Conservation (phyloP, 805 yeast genomes). For the Candida sakaeoensis region DNA sequence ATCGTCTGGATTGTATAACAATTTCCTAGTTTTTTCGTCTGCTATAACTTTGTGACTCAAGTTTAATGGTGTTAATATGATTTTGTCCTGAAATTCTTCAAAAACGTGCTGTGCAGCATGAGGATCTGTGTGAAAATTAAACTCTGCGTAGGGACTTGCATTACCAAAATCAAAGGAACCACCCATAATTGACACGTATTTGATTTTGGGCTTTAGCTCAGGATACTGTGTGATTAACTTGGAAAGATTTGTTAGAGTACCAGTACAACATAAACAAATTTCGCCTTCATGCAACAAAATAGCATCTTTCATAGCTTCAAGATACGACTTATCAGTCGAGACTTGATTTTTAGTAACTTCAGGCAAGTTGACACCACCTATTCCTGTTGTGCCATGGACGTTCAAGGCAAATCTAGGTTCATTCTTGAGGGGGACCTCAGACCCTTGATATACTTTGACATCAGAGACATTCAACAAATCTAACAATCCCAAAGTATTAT, state of each 20-base stretch:
- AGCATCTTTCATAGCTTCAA: constrained; percentile 40
- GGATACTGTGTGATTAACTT: constrained; percentile 54
- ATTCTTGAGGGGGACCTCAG: constrained; percentile 51
- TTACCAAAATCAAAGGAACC: constrained; percentile 58
- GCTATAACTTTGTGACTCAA: constrained; percentile 66
- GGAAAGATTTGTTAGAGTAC: constrained; percentile 73
- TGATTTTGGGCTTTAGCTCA: constrained; percentile 44
- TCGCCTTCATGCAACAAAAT: constrained; percentile 42
- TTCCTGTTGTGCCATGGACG: constrained; percentile 71
- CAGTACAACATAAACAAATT: constrained; percentile 67
- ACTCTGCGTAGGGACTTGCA: constrained; percentile 57
- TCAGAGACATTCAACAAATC: constrained; percentile 52
- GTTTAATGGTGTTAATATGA: constrained; percentile 61
- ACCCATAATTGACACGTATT: constrained; percentile 70
- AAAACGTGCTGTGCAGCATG: constrained; percentile 64
- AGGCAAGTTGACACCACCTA: constrained; percentile 69
- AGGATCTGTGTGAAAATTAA: constrained; percentile 74
- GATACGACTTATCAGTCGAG: constrained; percentile 21
- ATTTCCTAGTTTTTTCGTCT: constrained; percentile 17
- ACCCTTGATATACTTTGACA: constrained; percentile 68
- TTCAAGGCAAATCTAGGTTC: constrained; percentile 52
- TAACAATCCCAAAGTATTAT: constrained; percentile 62
- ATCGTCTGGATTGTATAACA: constrained; percentile 26
- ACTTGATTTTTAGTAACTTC: constrained; percentile 27
- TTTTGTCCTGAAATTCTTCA: constrained; percentile 36